Evolutionary conservation across 805 yeast genomes (phyloP), one percentile per base, ranked within the genome.

Genomic region (Hanseniaspora thailandica): DNA sequence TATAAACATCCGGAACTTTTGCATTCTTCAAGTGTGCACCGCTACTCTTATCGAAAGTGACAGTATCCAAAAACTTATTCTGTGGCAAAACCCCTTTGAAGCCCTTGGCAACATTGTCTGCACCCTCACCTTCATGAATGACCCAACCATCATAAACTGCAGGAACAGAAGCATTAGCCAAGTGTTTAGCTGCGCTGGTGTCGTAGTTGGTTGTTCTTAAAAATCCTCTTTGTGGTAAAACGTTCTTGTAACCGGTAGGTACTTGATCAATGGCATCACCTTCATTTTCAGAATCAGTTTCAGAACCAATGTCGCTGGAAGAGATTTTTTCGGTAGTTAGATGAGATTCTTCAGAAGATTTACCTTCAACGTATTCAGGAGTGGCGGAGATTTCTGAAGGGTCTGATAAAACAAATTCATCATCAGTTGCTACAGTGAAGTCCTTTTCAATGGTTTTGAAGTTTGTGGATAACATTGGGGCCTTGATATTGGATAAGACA

Each of bases 11-110:
- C 97, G 98, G 97, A 4, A 93, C 96, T 2, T 95, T 89, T 0
- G 95, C 84, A 64, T 88, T 78, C 0, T 76, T 73, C 33, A 90
- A 64, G 63, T 86, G 94, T 0, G 87, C 94, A 33, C 47, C 52
- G 15, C 9, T 33, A 25, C 52, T 38, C 22, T 33, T 22, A 20
- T 48, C 47, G 23, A 31, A n/a, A 13, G 25, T 13, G 26, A 48
- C 26, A 5, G 52, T 41, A 5, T 23, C 20, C 25, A 48, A 17
- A 15, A 15, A 15, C 28, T 40, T 40, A 35, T 45, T 48, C 25
- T 48, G 52, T 1, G 52, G 52, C 17, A 48, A 34, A 17, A 48
- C 26, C 17, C 46, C 46, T 20, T 40, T 48, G 47, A 23, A 48
- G 2, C 52, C 52, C 2, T 12, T 10, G 2, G 52, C 41, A 33